Evolutionary conservation across 2,329 filamentous ascomycete species (phyloP).

Genomic region (Epichloe brachyelytri): DNA sequence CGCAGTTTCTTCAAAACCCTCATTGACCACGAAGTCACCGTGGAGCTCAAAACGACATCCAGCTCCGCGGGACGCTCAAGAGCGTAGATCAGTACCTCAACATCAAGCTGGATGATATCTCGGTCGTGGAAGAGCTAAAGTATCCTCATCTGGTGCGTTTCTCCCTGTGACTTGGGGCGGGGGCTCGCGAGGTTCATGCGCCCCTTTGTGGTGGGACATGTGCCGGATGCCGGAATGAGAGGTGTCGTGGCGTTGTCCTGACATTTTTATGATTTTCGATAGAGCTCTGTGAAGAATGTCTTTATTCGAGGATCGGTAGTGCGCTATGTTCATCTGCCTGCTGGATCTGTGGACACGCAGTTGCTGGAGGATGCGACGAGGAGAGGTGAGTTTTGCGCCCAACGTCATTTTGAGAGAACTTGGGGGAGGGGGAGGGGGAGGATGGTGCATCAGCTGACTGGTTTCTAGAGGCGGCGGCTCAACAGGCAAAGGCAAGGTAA

Average conservation of each 20-base stretch:
- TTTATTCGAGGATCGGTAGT: constrained; percentile 92
- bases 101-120: constrained; percentile 95
- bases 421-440: background rate
- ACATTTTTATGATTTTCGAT: background rate
- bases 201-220: no score
- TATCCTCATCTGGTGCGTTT: constrained; percentile 74
- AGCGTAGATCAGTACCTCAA: constrained; percentile 98
- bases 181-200: no score
- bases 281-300: constrained; percentile 81
- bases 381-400: constrained; percentile 45
- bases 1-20: constrained; percentile 94
- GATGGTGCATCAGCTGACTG: background rate
- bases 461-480: constrained; percentile 39
- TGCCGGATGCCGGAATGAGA: no score
- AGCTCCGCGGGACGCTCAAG: constrained; percentile 89
- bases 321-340: constrained; percentile 80
- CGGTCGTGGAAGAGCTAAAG: constrained; percentile 82
- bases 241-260: no score
- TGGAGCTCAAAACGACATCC: constrained; percentile 99
- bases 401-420: no score
- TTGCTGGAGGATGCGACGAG: constrained; percentile 83
- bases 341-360: constrained; percentile 69
- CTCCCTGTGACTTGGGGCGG: no score
- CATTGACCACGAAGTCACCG: constrained; percentile 91
- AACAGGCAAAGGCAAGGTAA: constrained; percentile 43